A percentile compares a stretch with the other conserved stretches of the same genome.
phyloP scores from a whole-genome alignment of 2,329 filamentous ascomycete species.

The Phialophora verrucosa region DNA sequence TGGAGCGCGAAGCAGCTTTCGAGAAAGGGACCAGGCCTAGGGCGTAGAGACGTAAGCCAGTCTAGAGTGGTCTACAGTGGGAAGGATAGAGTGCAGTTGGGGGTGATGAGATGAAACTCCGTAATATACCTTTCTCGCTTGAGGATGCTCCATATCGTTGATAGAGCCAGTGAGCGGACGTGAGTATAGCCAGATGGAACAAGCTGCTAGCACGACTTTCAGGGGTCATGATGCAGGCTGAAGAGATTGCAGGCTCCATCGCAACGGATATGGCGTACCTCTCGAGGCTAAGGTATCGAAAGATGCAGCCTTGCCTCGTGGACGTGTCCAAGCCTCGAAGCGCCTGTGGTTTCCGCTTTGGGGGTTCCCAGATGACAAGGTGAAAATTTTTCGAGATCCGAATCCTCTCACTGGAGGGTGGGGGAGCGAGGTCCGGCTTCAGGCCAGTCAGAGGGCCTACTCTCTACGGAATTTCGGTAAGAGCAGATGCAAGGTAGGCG shows the following conservation, averaged over 20 bases:
- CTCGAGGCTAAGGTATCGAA: slow-evolving; percentile 29
- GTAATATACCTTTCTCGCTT: slow-evolving; percentile 32
- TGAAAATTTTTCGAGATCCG: slow-evolving; percentile 32
- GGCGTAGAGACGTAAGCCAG: slow-evolving; percentile 13
- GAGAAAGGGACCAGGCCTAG: slow-evolving; percentile 8
- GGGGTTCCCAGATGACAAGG: slow-evolving; percentile 31
- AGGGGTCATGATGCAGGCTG: slow-evolving; percentile 32
- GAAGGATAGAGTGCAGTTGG: slow-evolving; percentile 19
- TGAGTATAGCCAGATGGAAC: slow-evolving; percentile 25
- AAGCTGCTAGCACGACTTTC: slow-evolving; percentile 21
- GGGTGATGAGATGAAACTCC: slow-evolving; percentile 24
- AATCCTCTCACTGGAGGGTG: slow-evolving; percentile 22
- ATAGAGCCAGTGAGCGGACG: slow-evolving; percentile 24
- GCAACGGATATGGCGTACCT: slow-evolving; percentile 19
- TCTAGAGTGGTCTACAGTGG: slow-evolving; percentile 13
- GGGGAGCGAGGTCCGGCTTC: slow-evolving; percentile 17
- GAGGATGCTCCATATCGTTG: slow-evolving; percentile 11
- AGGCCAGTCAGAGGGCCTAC: slow-evolving; percentile 22
- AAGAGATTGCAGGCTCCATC: slow-evolving; percentile 34
- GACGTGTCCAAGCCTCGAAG: slow-evolving; percentile 19
- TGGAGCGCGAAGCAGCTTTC: slow-evolving; percentile 6
- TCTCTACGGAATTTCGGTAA: slow-evolving; percentile 15
- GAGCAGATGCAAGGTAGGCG: slow-evolving; percentile 24
- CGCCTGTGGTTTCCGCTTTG: slow-evolving; percentile 31
- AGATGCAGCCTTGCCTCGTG: slow-evolving; percentile 35